Percentiles rank a stretch among this genome's conserved stretches.
Evolutionary conservation across 192 early-diverging fungal genomes (phyloP).

Genomic region (Coemansia sp.): DNA sequence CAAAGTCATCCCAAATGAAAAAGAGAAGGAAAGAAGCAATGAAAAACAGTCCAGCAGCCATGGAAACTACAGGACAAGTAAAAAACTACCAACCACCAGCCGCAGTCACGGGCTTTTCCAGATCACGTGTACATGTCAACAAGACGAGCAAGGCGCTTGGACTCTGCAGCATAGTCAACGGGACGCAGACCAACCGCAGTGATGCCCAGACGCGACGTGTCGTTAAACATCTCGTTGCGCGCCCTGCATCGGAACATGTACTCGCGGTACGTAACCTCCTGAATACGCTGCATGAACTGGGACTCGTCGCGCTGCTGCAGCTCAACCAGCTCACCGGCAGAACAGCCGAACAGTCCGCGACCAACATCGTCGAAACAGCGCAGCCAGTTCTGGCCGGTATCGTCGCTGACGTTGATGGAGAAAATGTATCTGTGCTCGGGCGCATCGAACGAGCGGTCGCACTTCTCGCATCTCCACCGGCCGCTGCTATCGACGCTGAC

Average conservation of each 20-base stretch:
- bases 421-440: conserved; percentile 88
- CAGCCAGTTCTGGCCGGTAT: conserved; percentile 79
- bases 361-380: conserved; percentile 86
- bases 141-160: conserved; percentile 47
- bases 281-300: conserved; percentile 56
- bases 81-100: neutral
- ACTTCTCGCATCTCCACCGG: conserved; percentile 93
- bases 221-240: conserved; percentile 72
- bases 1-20: no score
- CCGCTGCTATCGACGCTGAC: conserved; percentile 62
- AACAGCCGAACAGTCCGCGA: conserved; percentile 62
- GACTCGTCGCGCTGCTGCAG: conserved; percentile 57
- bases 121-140: conserved; percentile 40
- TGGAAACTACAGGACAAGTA: neutral
- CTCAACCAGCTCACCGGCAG: conserved; percentile 69
- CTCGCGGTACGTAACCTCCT: conserved; percentile 64
- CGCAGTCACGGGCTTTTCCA: neutral
- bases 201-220: conserved; percentile 56
- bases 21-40: neutral
- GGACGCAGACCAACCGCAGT: conserved; percentile 51
- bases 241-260: conserved; percentile 76
- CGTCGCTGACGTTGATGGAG: conserved; percentile 68
- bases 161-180: conserved; percentile 64
- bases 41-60: conserved; percentile 9
- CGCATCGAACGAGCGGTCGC: conserved; percentile 63